Conservation (phyloP, 2,329 filamentous ascomycete species). For the Aspergillus terreus region DNA sequence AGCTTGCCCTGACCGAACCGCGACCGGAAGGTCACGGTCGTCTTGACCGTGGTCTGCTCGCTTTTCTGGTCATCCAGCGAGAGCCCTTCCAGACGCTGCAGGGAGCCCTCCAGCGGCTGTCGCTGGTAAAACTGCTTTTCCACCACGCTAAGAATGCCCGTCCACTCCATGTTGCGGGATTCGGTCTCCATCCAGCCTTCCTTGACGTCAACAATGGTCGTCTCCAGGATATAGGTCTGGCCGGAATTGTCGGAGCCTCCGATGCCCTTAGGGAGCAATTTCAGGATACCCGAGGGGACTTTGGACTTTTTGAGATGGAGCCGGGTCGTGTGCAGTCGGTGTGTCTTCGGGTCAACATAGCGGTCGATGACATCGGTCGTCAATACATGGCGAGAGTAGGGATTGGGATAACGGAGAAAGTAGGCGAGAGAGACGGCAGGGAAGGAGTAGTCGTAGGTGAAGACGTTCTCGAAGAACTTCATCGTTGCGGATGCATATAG, state of each 20-base stretch:
- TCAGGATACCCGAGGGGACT: conserved; percentile 58
- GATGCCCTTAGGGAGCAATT: conserved; percentile 57
- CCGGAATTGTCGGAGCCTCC: conserved; percentile 56
- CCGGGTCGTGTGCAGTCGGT: conserved; percentile 59
- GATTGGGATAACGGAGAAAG: conserved; percentile 66
- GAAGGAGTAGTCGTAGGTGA: conserved; percentile 63
- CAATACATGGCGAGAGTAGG: conserved; percentile 62
- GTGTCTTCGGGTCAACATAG: conserved; percentile 56
- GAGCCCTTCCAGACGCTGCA: conserved; percentile 23
- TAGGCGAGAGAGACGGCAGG: conserved; percentile 64
- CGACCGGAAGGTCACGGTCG: conserved; percentile 60
- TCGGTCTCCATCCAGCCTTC: conserved; percentile 66
- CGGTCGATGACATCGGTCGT: conserved; percentile 65
- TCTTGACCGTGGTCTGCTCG: conserved; percentile 55
- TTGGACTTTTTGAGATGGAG: conserved; percentile 63
- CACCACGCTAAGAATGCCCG: conserved; percentile 60
- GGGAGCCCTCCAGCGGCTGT: conserved; percentile 27
- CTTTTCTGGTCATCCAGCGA: conserved; percentile 35
- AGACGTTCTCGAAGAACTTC: conserved; percentile 54
- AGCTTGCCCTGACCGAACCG: conserved; percentile 57
- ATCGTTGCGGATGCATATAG: conserved; percentile 35
- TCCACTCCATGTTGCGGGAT: conserved; percentile 63
- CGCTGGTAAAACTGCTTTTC: conserved; percentile 58
- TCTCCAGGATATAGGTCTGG: conserved; percentile 62
- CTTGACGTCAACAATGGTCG: conserved; percentile 57